Base-by-base conservation (phyloP, 129 eudicot genomes). In the carrot (Daucus carota) region DNA sequence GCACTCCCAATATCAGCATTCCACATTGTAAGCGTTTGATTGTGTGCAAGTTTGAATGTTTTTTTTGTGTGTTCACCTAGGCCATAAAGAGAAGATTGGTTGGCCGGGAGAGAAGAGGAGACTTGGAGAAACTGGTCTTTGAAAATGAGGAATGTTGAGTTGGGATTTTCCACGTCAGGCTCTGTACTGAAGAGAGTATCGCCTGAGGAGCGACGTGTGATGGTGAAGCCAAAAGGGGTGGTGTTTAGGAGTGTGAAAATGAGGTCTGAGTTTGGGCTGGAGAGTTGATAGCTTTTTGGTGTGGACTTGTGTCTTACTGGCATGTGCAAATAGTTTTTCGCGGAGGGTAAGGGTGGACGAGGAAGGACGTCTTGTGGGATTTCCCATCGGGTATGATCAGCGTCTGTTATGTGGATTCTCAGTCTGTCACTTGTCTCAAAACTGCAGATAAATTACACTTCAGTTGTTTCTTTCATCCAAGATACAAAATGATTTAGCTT, bases 31-130 rank as follows among this genome's bases (percentile, higher is more conserved):
- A 90, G 86, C 4, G 91, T 90, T 76, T 90, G 95, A 68, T 93
- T 83, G 33, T 29, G 92, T 33, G 80, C 34, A 60, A 90, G 72
- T 68, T 85, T 84, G 52, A 93, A 88, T 0, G 96, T 80, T 59
- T 84, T 80, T 73, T 87, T 93, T 20, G 96, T 90, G 75, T 93
- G 98, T 69, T 93, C 98, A 29, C 98, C 98, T 8, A 93, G 68
- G 31, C 98, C 96, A 70, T 93, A 93, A 41, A 93, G 87, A 22
- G 92, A 80, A 69, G 98, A 86, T 18, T 79, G 88, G 13, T 77
- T 29, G 48, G 78, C 34, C 14, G 98, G 96, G 18, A 93, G 89
- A 13, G 95, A 85, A 54, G 98, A 90, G 20, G 96, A 83, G 75
- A 93, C 77, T 76, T 90, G 84, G 32, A 93, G 85, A 72, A 85